A percentile compares a stretch with the other conserved stretches of the same genome.
These are phyloP conservation scores for Prototheca stagnorum DNA, from an alignment of 163 green algal genomes.

Conservation along the genomic window DNA sequence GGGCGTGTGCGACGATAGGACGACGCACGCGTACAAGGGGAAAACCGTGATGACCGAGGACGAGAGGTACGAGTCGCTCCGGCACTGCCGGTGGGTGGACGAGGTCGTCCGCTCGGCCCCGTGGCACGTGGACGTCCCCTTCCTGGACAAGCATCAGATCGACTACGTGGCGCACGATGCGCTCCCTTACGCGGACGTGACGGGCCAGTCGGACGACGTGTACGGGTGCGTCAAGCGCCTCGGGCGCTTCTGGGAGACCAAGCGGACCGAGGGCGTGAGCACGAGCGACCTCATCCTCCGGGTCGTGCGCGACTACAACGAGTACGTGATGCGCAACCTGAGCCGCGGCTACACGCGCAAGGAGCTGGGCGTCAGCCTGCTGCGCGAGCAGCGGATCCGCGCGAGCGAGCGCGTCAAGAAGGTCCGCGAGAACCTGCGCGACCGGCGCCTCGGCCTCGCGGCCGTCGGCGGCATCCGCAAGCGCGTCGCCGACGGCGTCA, in stretches of 20 bases:
- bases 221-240: conserved; percentile 47
- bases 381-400: conserved; percentile 62
- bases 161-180: conserved; percentile 84
- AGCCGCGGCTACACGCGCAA: conserved; percentile 64
- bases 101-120: conserved; percentile 67
- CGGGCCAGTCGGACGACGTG: conserved; percentile 28
- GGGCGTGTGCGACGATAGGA: conserved; percentile 62
- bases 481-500: conserved; percentile 12
- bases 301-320: conserved; percentile 79
- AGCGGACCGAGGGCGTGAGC: conserved; percentile 77
- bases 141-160: conserved; percentile 67
- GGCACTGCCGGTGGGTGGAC: conserved; percentile 88
- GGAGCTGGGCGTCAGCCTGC: conserved; percentile 62
- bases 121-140: conserved; percentile 67
- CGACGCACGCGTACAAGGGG: conserved; percentile 73
- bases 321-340: conserved; percentile 84
- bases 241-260: conserved; percentile 66
- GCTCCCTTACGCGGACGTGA: conserved; percentile 65
- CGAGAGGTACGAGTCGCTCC: conserved; percentile 68
- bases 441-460: conserved; percentile 36
- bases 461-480: conserved; percentile 40
- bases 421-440: conserved; percentile 41
- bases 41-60: conserved; percentile 76
- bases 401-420: conserved; percentile 38
- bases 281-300: conserved; percentile 82